A percentile compares a stretch with the other conserved stretches of the same genome.
These are phyloP conservation scores for Aspergillus arachidicola DNA, from an alignment of 2,329 filamentous ascomycete genomes.

Conservation along the genomic window DNA sequence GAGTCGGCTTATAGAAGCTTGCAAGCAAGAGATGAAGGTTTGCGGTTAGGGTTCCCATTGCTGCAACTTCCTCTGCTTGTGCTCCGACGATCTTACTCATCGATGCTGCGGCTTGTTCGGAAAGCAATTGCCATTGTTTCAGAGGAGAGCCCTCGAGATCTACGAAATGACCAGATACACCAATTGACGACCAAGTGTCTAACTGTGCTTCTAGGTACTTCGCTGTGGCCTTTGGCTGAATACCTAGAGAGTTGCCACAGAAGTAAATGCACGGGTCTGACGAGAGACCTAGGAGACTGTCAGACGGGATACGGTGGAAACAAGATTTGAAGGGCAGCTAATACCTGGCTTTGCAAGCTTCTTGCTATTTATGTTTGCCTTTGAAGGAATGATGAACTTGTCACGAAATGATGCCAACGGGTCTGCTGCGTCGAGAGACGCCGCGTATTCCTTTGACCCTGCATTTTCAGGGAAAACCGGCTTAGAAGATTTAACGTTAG, in stretches of 20 bases:
- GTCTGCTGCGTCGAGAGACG: conserved; percentile 62
- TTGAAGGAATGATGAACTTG: conserved; percentile 78
- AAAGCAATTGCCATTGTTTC: conserved; percentile 73
- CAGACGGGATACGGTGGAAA: conserved; percentile 7
- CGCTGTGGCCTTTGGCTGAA: conserved; percentile 72
- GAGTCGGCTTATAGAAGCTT: conserved; percentile 75
- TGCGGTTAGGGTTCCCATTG: conserved; percentile 83
- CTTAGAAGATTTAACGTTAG: conserved; percentile 22
- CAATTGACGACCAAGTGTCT: conserved; percentile 79
- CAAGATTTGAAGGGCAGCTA: neutral
- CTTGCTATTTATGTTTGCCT: conserved; percentile 68
- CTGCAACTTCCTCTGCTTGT: conserved; percentile 69
- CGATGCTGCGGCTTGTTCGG: conserved; percentile 70
- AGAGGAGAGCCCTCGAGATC: conserved; percentile 68
- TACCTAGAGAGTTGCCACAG: conserved; percentile 84
- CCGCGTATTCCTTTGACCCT: conserved; percentile 40
- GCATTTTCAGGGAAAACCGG: conserved; percentile 35
- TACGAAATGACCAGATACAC: conserved; percentile 80
- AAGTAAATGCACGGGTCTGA: conserved; percentile 66
- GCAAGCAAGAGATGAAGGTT: conserved; percentile 81
- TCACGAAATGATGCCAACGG: conserved; percentile 62
- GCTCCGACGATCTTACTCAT: conserved; percentile 76
- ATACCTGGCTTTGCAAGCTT: conserved; percentile 51
- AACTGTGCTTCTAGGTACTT: conserved; percentile 71
- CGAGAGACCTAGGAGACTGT: conserved; percentile 32